phyloP scores from a whole-genome alignment of 805 yeast genomes.

The Myxozyma melibiosi region DNA sequence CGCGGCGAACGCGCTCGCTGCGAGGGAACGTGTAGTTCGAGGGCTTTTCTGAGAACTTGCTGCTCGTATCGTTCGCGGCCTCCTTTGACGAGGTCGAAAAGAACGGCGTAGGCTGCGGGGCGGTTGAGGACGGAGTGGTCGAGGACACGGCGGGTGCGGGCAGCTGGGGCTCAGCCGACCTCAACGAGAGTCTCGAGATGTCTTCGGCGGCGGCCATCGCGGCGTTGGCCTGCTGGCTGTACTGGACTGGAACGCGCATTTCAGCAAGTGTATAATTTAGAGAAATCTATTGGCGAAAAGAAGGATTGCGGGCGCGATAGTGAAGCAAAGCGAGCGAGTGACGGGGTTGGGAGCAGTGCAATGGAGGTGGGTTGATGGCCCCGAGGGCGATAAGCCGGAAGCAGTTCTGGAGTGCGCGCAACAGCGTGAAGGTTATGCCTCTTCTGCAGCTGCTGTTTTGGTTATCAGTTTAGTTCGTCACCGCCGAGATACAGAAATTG shows the following conservation, averaged over 20 bases:
- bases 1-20: constrained; percentile 21
- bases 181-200: not conserved
- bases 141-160: not conserved
- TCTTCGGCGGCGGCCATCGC: constrained; percentile 1
- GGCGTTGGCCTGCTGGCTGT: not conserved
- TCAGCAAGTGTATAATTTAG: not conserved
- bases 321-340: not conserved
- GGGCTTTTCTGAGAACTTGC: not conserved
- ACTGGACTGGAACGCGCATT: constrained; percentile 20
- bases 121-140: not conserved
- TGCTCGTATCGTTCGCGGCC: not conserved
- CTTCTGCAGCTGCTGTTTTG: no score
- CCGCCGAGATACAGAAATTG: no score
- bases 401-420: not conserved
- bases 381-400: constrained; percentile 9
- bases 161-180: not conserved
- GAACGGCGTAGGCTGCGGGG: constrained; percentile 4
- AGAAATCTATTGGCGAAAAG: not conserved
- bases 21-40: constrained; percentile 20
- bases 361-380: not conserved
- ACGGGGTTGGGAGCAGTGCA: not conserved
- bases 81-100: constrained; percentile 9
- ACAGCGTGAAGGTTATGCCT: no score
- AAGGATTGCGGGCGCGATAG: not conserved
- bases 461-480: no score